Evolutionary conservation across 2,329 filamentous ascomycete genomes (phyloP).

Genomic region (Neopestalotiopsis rosae): DNA sequence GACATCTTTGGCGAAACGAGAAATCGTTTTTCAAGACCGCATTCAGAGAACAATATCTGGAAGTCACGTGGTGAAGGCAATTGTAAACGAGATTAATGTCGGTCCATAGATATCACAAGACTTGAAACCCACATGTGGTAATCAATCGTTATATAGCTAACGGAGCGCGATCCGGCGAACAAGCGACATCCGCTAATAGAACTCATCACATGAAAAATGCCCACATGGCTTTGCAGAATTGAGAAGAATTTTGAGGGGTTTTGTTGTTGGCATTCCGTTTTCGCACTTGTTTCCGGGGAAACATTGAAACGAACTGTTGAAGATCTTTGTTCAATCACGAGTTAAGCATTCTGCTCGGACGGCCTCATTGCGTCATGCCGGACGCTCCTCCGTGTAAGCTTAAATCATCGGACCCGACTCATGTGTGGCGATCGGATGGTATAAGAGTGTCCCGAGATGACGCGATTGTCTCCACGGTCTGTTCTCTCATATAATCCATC

Average conservation of each 20-base stretch:
- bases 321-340: background rate
- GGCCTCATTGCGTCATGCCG: background rate
- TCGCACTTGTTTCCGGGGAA: background rate
- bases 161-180: background rate
- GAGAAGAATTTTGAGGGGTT: background rate
- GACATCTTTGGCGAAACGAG: no score
- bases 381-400: conserved; percentile 1
- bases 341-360: background rate
- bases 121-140: background rate
- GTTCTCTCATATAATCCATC: background rate
- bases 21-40: no score
- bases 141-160: background rate
- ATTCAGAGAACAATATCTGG: no score
- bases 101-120: background rate
- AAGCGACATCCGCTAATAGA: background rate
- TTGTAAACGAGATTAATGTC: background rate
- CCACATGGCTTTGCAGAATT: background rate
- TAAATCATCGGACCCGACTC: conserved; percentile 8
- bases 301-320: background rate
- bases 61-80: no score
- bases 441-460: conserved; percentile 7
- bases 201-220: background rate
- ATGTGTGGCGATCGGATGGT: conserved; percentile 1
- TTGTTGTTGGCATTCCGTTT: background rate
- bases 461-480: conserved; percentile 9